A percentile compares a stretch with the other conserved stretches of the same genome.
Conservation (phyloP, 208 protist genomes). For the Trypanosoma melophagium region DNA sequence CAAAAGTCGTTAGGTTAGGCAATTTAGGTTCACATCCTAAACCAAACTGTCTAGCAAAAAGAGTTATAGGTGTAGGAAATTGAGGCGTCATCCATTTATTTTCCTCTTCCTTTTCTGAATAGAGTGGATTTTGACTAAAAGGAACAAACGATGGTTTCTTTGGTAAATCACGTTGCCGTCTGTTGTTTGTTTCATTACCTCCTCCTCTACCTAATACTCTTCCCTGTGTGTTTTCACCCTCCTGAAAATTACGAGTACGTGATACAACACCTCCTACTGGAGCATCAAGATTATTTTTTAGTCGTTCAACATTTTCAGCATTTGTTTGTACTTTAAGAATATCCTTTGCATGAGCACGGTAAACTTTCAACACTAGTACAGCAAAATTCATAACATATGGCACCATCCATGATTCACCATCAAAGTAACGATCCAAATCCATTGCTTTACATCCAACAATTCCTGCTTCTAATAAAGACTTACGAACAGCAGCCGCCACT, state of each 20-base stretch:
- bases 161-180: constrained; percentile 46
- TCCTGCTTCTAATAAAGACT: constrained; percentile 31
- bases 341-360: constrained; percentile 30
- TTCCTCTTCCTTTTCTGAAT: constrained; percentile 19
- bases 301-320: constrained; percentile 13
- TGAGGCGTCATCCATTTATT: constrained; percentile 36
- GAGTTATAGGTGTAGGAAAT: constrained; percentile 53
- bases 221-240: too few relatives aligned
- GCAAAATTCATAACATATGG: constrained; percentile 50
- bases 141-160: constrained; percentile 45
- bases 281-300: neutral
- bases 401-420: constrained; percentile 9
- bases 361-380: constrained; percentile 27
- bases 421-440: constrained; percentile 63
- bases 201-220: too few relatives aligned
- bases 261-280: too few relatives aligned
- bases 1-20: constrained; percentile 15
- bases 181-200: too few relatives aligned
- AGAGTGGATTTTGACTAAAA: constrained; percentile 55
- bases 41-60: constrained; percentile 56
- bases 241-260: too few relatives aligned
- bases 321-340: constrained; percentile 32
- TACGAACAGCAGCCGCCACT: constrained; percentile 24
- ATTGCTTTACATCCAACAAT: constrained; percentile 43
- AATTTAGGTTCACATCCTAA: constrained; percentile 55